Evolutionary conservation across 2,329 filamentous ascomycete species (phyloP), one percentile per base, ranked within the genome.

Genomic region (Cyanodermella asteris): DNA sequence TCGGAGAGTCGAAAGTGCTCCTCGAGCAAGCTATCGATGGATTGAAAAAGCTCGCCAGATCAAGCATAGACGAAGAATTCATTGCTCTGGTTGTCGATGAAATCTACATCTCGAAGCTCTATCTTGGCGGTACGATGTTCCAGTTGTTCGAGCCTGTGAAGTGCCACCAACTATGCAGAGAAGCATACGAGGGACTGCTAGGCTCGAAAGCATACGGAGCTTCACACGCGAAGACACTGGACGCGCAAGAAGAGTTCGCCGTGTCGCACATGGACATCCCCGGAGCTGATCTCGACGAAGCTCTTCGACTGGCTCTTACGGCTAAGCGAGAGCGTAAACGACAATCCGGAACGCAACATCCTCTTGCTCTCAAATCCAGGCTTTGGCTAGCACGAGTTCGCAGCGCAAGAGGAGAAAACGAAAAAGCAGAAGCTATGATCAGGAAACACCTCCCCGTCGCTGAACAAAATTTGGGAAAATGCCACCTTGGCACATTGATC

Each of bases 171-270:
- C 27, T 20, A 3, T 24, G 31, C 9, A 30, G 21, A 18, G 27
- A n/a, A n/a, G n/a, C n/a, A n/a, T n/a, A n/a, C 34, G 3, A 28
- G 31, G 22, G 24, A 21, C 18, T 30, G 14, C 23, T 31, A 19
- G 28, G 33, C 13, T 16, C 9, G 15, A n/a, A n/a, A n/a, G n/a
- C n/a, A n/a, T n/a, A n/a, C n/a, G n/a, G n/a, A n/a, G n/a, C 18
- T 29, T 31, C 13, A 3, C 29, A 34, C 20, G 8, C 32, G 13
- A 24, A 40, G 12, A 43, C 40, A 5, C 30, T 46, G 3, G 20
- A 28, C 9, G 38, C 36, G 6, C 36, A 36, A 18, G 36, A 41
- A 10, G 38, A 43, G 22, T 30, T 44, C 6, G 39, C 39, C 1
- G 30, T 34, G 11, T 27, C 40, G 21, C 32, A 45, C 18, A 30